Percentiles rank a stretch among this genome's conserved stretches.
phyloP scores from a whole-genome alignment of 2,329 filamentous ascomycete species.

The Lasiodiplodia theobromae region DNA sequence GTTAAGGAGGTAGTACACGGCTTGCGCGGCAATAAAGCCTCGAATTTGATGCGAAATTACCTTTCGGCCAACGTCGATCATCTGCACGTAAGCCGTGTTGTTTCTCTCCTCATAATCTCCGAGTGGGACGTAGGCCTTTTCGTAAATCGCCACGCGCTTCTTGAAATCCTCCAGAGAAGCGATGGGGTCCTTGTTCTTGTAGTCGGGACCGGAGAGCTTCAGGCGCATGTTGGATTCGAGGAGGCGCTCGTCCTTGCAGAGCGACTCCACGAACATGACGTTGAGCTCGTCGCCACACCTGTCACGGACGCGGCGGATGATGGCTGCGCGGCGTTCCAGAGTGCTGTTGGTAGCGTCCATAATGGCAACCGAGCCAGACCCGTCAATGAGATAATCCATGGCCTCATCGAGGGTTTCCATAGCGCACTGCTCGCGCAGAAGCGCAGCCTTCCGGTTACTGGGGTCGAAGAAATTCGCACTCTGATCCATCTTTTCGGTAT shows the following conservation, averaged over 20 bases:
- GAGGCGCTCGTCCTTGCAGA: conserved; percentile 83
- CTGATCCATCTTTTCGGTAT: conserved; percentile 74
- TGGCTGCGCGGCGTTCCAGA: conserved; percentile 78
- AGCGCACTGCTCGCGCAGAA: conserved; percentile 88
- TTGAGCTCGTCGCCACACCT: conserved; percentile 85
- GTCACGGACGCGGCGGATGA: conserved; percentile 82
- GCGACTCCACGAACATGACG: conserved; percentile 93
- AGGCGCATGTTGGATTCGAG: conserved; percentile 96
- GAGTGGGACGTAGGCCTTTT: conserved; percentile 90
- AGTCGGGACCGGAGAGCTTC: conserved; percentile 94
- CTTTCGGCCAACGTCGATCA: conserved; percentile 97
- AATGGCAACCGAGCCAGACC: conserved; percentile 89
- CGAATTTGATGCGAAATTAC: conserved; percentile 88
- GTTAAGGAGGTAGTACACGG: conserved; percentile 93
- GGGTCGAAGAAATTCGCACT: conserved; percentile 95
- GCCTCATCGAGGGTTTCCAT: conserved; percentile 92
- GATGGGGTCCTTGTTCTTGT: conserved; percentile 88
- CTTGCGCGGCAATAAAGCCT: conserved; percentile 90
- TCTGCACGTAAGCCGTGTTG: conserved; percentile 93
- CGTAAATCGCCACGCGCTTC: conserved; percentile 88
- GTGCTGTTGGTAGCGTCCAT: conserved; percentile 98
- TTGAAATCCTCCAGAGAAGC: conserved; percentile 90
- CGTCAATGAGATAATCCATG: conserved; percentile 82
- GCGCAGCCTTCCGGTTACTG: conserved; percentile 79
- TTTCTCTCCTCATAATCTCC: conserved; percentile 90